Conservation (phyloP, 495 filamentous ascomycete genomes). For the Echria macrotheca region DNA sequence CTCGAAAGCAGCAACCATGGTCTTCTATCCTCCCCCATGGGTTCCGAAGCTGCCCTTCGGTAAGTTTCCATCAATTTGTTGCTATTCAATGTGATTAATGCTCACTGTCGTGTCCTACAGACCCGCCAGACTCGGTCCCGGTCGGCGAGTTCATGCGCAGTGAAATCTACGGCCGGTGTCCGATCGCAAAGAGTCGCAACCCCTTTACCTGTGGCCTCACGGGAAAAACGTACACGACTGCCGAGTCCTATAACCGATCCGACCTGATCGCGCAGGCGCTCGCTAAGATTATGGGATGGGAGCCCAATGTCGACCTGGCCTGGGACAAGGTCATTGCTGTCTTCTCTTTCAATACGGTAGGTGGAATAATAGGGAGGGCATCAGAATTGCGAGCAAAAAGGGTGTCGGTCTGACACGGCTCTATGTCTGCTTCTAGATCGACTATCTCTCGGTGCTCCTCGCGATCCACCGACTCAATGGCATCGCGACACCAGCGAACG, state of each 20-base stretch:
- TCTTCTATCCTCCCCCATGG: constrained; percentile 68
- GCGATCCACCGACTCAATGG: constrained; percentile 72
- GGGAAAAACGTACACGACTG: constrained; percentile 62
- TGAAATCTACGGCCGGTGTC: constrained; percentile 63
- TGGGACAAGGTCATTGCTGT: constrained; percentile 82
- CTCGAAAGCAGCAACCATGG: too few relatives aligned
- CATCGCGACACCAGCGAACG: constrained; percentile 75
- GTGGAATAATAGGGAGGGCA: too few relatives aligned
- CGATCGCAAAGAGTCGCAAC: constrained; percentile 57
- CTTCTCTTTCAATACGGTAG: constrained; percentile 76
- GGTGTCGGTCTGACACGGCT: too few relatives aligned
- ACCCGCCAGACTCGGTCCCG: constrained; percentile 69
- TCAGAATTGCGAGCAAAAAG: too few relatives aligned
- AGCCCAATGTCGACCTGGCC: constrained; percentile 66
- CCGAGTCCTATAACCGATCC: constrained; percentile 61
- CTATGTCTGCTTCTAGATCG: too few relatives aligned
- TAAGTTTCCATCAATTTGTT: constrained; percentile 17
- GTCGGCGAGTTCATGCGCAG: constrained; percentile 75
- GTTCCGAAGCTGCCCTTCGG: constrained; percentile 60
- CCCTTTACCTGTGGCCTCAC: constrained; percentile 80
- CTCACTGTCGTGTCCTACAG: constrained; percentile 20
- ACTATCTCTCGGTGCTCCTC: constrained; percentile 70
- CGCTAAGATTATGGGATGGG: constrained; percentile 68
- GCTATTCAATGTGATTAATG: background rate
- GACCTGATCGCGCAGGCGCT: constrained; percentile 66